These are phyloP conservation scores for Dendrobium nobile DNA, from an alignment of 106 monocot genomes.

Conservation along the genomic window DNA sequence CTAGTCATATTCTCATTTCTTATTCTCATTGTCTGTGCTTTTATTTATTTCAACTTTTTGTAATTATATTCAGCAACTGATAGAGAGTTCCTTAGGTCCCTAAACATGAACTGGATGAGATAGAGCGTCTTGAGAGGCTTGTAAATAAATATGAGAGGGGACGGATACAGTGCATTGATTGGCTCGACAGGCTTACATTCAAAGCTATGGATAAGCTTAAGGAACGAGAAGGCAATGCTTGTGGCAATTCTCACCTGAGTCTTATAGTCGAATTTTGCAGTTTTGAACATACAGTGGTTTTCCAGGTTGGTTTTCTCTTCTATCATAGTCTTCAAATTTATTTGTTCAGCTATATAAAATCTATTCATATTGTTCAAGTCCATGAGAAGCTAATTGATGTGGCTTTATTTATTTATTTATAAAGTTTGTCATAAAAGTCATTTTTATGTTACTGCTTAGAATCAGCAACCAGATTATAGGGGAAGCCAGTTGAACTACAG, in stretches of 20 bases:
- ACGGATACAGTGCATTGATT: conserved; percentile 83
- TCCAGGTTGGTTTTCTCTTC: conserved; percentile 53
- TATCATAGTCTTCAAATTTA: background rate
- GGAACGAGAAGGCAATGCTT: conserved; percentile 53
- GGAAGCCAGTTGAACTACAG: no score
- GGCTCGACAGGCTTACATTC: conserved; percentile 80
- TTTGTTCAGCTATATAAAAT: conserved; percentile 1
- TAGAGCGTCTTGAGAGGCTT: conserved; percentile 89
- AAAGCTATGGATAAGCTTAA: conserved; percentile 75
- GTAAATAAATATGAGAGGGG: conserved; percentile 92
- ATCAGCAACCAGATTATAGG: background rate
- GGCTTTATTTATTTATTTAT: background rate
- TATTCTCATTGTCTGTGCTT: background rate
- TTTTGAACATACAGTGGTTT: conserved; percentile 90
- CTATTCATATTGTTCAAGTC: background rate
- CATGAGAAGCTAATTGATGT: background rate
- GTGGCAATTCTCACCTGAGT: conserved; percentile 63
- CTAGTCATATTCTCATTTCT: background rate
- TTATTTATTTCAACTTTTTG: background rate
- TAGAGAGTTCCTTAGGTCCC: conserved; percentile 49
- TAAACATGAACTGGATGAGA: conserved; percentile 67
- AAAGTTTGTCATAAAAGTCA: background rate
- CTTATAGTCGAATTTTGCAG: conserved; percentile 80
- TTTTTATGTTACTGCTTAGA: background rate
- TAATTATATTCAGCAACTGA: background rate